Evolutionary conservation across 176 grass and related monocot genomes (phyloP).

Genomic region (Triticum turgidum): DNA sequence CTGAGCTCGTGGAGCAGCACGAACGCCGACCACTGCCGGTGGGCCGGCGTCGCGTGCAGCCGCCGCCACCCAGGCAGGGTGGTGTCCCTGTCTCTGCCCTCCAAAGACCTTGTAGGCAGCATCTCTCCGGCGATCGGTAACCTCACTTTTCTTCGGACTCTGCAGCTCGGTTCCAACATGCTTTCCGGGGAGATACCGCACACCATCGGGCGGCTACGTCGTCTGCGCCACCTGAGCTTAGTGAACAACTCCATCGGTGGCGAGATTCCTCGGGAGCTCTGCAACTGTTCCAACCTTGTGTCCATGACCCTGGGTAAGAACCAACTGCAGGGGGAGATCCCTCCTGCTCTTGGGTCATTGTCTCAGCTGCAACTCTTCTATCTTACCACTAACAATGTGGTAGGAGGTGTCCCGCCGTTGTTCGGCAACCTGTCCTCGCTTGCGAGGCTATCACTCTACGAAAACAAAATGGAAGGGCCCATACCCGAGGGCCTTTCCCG

Average conservation of each 20-base stretch:
- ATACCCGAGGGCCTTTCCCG: conserved; percentile 24
- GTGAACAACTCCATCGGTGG: not conserved
- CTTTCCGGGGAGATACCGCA: not conserved
- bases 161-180: not conserved
- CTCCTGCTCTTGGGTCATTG: not conserved
- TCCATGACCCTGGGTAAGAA: not conserved
- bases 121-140: conserved; percentile 22
- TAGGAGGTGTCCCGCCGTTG: not conserved
- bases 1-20: conserved; percentile 26
- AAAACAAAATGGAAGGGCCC: not conserved
- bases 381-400: not conserved
- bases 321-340: not conserved
- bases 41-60: conserved; percentile 27
- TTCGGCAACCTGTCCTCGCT: conserved; percentile 19
- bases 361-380: not conserved
- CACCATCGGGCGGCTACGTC: not conserved
- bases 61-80: conserved; percentile 21
- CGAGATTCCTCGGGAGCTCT: not conserved
- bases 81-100: not conserved
- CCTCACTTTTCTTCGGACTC: conserved; percentile 23
- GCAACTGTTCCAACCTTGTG: conserved; percentile 33
- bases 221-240: not conserved
- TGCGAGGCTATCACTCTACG: not conserved
- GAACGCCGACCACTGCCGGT: conserved; percentile 9
- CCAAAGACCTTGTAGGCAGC: not conserved